Conservation (phyloP, 148 eudicot genomes). For the Rhododendron williamsianum region DNA sequence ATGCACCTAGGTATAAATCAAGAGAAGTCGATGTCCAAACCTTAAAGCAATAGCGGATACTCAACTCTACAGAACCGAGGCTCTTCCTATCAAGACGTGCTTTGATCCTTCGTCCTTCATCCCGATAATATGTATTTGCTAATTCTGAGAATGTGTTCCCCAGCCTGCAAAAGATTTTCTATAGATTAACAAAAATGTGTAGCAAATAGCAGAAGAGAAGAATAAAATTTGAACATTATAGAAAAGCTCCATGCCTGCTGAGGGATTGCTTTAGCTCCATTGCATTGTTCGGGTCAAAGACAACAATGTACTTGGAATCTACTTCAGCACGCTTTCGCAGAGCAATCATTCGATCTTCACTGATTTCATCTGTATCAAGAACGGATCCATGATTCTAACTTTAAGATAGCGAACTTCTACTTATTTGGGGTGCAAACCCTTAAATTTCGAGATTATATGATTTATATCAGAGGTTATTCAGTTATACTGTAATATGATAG, state of each 20-base stretch:
- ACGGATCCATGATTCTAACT: neutral
- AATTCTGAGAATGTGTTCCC: slow-evolving; percentile 65
- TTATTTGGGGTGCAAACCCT: neutral
- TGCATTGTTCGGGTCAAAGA: slow-evolving; percentile 50
- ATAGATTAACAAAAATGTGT: neutral
- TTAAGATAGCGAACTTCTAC: neutral
- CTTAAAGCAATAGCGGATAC: slow-evolving; percentile 85
- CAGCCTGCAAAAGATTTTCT: slow-evolving; percentile 44
- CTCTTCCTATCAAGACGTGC: slow-evolving; percentile 76
- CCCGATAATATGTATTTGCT: slow-evolving; percentile 63
- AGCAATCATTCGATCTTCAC: slow-evolving; percentile 84
- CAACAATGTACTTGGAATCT: slow-evolving; percentile 58
- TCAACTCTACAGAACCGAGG: slow-evolving; percentile 58
- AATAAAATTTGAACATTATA: slow-evolving; percentile 7
- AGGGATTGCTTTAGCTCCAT: slow-evolving; percentile 64
- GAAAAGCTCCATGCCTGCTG: slow-evolving; percentile 44
- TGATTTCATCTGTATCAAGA: slow-evolving; percentile 55
- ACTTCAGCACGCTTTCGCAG: slow-evolving; percentile 93
- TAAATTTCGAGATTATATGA: neutral
- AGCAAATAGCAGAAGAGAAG: neutral
- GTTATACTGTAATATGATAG: neutral
- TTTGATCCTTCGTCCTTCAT: slow-evolving; percentile 85
- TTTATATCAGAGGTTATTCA: neutral
- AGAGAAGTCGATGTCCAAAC: slow-evolving; percentile 27
- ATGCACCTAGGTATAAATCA: neutral